Conservation (phyloP, 805 yeast genomes). For the Candida caryicola region DNA sequence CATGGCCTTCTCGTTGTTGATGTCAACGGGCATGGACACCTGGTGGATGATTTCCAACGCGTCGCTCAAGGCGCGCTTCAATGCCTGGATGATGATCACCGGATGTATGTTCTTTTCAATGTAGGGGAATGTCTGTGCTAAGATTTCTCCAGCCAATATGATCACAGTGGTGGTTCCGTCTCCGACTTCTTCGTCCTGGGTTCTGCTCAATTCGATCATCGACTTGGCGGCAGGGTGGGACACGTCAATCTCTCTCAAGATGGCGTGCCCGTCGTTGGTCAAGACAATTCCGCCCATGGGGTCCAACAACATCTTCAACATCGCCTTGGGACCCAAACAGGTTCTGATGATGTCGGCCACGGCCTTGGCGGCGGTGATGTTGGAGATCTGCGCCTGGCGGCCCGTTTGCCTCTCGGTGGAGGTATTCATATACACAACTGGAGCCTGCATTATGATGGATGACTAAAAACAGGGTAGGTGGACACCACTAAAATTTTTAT, state of each 20-base stretch:
- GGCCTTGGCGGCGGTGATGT: conserved; percentile 99
- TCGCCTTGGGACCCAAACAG: conserved; percentile 98
- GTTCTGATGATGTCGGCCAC: conserved; percentile 97
- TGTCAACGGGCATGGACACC: conserved; percentile 82
- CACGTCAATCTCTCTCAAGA: conserved; percentile 92
- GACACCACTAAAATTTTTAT: conserved; percentile 1
- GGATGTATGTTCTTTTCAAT: conserved; percentile 96
- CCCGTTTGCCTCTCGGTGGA: conserved; percentile 92
- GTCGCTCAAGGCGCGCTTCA: conserved; percentile 85
- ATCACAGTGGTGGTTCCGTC: conserved; percentile 98
- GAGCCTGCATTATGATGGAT: conserved; percentile 40
- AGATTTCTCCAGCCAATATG: conserved; percentile 92
- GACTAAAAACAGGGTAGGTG: not conserved
- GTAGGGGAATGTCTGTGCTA: conserved; percentile 93
- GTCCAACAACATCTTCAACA: conserved; percentile 95
- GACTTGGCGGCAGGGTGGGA: conserved; percentile 99
- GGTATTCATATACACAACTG: conserved; percentile 58
- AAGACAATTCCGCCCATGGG: conserved; percentile 96
- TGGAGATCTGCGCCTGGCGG: conserved; percentile 94
- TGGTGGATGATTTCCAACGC: conserved; percentile 84
- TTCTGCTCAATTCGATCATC: conserved; percentile 94
- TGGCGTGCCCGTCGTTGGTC: conserved; percentile 98
- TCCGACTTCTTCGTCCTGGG: conserved; percentile 98
- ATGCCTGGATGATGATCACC: conserved; percentile 90
- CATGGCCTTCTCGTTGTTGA: conserved; percentile 83